Percentiles rank a stretch among this genome's conserved stretches.
phyloP scores from a whole-genome alignment of 345 rosid genomes.

The Salix arbutifolia region DNA sequence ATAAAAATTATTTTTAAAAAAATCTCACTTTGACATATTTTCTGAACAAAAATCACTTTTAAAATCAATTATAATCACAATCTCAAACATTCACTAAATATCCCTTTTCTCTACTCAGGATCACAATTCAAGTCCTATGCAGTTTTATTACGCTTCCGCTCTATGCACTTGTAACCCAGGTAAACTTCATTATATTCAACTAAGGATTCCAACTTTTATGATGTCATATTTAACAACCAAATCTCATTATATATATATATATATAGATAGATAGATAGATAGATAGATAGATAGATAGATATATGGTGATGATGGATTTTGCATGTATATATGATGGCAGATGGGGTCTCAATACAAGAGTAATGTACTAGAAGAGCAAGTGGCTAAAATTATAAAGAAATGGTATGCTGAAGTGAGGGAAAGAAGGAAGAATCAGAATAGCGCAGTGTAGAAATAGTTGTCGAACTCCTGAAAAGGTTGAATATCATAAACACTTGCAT shows the following conservation, averaged over 20 bases:
- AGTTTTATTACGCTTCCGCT: slow-evolving; percentile 13
- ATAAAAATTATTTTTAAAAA: too few relatives aligned
- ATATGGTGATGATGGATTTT: background rate
- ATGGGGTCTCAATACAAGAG: background rate
- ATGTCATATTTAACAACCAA: too few relatives aligned
- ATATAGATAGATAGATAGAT: too few relatives aligned
- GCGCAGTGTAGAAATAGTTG: too few relatives aligned
- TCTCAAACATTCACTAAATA: too few relatives aligned
- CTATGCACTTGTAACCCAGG: slow-evolving; percentile 14
- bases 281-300: too few relatives aligned
- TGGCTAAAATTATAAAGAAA: background rate
- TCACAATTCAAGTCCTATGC: slow-evolving; percentile 4
- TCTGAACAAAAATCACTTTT: too few relatives aligned
- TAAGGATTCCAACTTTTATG: too few relatives aligned
- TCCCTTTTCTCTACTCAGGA: background rate
- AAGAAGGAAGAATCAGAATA: background rate
- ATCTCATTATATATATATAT: too few relatives aligned
- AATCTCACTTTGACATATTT: too few relatives aligned
- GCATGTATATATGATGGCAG: background rate
- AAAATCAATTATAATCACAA: too few relatives aligned
- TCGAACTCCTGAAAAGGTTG: too few relatives aligned
- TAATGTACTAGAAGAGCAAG: background rate
- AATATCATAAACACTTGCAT: background rate
- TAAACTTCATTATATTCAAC: background rate
- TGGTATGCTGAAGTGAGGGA: background rate